A percentile compares a stretch with the other conserved stretches of the same genome.
Conservation (phyloP, 1,139 yeast genomes). For the Hyphopichia fennica region DNA sequence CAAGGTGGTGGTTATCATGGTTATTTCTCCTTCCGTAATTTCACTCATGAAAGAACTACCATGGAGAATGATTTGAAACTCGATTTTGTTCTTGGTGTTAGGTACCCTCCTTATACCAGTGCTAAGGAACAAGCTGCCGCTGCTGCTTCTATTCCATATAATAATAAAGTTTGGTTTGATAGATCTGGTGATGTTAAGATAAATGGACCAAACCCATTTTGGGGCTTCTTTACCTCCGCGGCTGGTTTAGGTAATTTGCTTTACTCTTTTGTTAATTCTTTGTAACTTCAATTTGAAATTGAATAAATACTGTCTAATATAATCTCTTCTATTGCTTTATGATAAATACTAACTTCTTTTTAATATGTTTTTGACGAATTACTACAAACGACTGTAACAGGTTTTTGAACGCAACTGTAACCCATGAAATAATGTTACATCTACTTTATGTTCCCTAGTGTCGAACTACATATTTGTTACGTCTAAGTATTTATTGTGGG, state of each 20-base stretch:
- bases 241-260: constrained; percentile 31
- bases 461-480: too few species aligned
- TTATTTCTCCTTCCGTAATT: constrained; percentile 63
- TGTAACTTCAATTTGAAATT: constrained; percentile 4
- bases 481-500: too few species aligned
- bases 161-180: constrained; percentile 37
- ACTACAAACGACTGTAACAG: too few species aligned
- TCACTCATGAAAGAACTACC: constrained; percentile 74
- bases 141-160: constrained; percentile 25
- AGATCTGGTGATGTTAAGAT: constrained; percentile 35
- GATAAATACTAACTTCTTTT: neutral
- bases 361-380: neutral
- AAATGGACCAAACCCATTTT: constrained; percentile 35
- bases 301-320: too few species aligned
- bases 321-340: neutral
- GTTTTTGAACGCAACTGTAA: too few species aligned
- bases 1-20: constrained; percentile 77
- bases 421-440: too few species aligned
- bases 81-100: constrained; percentile 54
- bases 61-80: constrained; percentile 68
- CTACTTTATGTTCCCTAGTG: too few species aligned
- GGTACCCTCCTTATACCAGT: constrained; percentile 68
- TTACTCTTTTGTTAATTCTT: constrained; percentile 16
- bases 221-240: constrained; percentile 32
- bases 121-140: constrained; percentile 31